phyloP scores from a whole-genome alignment of 345 rosid genomes.

The Heritiera fomes region DNA sequence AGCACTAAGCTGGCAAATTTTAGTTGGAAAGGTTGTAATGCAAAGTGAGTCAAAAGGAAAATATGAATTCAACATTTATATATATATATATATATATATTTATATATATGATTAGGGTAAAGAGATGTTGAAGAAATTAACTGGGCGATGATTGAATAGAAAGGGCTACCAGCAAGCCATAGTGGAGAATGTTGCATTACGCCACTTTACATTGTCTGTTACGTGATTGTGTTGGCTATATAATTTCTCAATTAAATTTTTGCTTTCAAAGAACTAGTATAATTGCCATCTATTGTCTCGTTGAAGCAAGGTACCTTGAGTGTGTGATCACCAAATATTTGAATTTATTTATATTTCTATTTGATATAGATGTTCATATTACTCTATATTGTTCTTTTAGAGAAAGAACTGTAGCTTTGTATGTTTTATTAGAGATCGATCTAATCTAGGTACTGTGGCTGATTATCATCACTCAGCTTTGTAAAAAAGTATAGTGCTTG shows the following conservation, averaged over 20 bases:
- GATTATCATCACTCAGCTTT: background rate
- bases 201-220: constrained; percentile 36
- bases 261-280: background rate
- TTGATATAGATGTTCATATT: too few relatives aligned
- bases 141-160: constrained; percentile 20
- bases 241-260: background rate
- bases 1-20: background rate
- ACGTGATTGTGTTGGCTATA: constrained; percentile 17
- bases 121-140: background rate
- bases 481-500: too few relatives aligned
- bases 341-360: background rate
- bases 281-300: background rate
- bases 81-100: background rate
- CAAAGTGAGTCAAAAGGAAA: background rate
- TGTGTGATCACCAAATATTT: background rate
- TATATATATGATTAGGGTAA: background rate
- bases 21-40: background rate
- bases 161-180: background rate
- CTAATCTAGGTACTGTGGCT: too few relatives aligned
- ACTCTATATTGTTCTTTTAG: background rate
- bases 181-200: background rate
- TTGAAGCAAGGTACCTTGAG: background rate
- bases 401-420: background rate
- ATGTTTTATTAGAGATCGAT: background rate
- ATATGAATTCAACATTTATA: background rate